These are phyloP conservation scores for Diplodia seriata DNA, from an alignment of 2,329 filamentous ascomycete species.

Conservation along the genomic window DNA sequence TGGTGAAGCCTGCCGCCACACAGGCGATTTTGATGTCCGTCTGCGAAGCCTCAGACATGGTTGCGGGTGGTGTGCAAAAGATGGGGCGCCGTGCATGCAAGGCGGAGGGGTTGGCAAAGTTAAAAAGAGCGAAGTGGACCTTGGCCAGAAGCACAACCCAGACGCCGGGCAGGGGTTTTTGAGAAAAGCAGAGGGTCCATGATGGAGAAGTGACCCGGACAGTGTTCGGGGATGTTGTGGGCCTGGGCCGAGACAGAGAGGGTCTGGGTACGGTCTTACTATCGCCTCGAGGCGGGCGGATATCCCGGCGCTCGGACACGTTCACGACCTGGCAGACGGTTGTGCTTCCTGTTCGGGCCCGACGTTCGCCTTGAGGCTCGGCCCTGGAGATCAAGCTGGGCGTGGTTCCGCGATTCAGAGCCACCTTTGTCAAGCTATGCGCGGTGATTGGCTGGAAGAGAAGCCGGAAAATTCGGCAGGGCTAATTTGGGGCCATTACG, in stretches of 20 bases:
- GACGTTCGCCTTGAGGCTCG: neutral
- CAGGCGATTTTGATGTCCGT: slow-evolving; percentile 17
- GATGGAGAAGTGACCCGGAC: neutral
- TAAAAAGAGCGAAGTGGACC: slow-evolving; percentile 2
- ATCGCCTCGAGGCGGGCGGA: neutral
- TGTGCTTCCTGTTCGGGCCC: neutral
- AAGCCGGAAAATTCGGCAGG: neutral
- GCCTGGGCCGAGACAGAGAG: neutral
- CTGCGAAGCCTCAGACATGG: neutral
- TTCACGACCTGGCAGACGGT: neutral
- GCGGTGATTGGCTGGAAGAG: neutral
- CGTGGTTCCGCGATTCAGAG: neutral
- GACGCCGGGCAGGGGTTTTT: slow-evolving; percentile 3
- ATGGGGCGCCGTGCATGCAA: neutral
- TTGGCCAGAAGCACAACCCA: neutral
- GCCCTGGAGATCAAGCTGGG: neutral
- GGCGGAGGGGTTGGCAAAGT: neutral
- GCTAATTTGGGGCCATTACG: slow-evolving; percentile 1
- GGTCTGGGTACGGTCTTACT: neutral
- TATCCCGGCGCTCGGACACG: neutral
- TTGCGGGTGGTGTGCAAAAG: neutral
- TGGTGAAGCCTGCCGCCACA: slow-evolving; percentile 8
- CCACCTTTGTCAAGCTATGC: neutral
- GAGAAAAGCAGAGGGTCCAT: neutral
- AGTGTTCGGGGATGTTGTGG: slow-evolving; percentile 15